These are phyloP conservation scores for Penicillium paneum DNA, from an alignment of 2,329 filamentous ascomycete species.

Conservation along the genomic window DNA sequence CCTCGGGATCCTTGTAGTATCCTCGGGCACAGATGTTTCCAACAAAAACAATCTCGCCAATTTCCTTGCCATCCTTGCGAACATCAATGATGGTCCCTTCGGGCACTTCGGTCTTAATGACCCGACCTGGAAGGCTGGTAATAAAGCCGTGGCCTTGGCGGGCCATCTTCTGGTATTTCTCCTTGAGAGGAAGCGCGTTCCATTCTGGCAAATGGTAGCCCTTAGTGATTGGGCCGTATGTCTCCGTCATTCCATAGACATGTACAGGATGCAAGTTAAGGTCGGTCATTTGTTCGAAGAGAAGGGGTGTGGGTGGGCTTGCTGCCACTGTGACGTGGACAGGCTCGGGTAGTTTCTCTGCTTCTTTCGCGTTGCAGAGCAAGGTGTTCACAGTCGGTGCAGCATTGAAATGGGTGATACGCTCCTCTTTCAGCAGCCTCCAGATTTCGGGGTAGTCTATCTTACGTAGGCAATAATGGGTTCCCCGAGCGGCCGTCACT, in stretches of 20 bases:
- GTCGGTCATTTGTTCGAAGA: slow-evolving; percentile 88
- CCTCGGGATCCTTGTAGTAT: slow-evolving; percentile 86
- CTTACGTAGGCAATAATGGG: slow-evolving; percentile 90
- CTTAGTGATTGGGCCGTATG: slow-evolving; percentile 93
- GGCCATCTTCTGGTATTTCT: slow-evolving; percentile 87
- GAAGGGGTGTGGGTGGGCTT: slow-evolving; percentile 79
- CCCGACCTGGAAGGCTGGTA: slow-evolving; percentile 72
- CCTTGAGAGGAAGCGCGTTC: slow-evolving; percentile 68
- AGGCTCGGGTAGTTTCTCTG: slow-evolving; percentile 63
- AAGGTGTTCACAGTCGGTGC: slow-evolving; percentile 96
- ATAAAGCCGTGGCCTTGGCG: slow-evolving; percentile 91
- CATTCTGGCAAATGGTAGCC: slow-evolving; percentile 84
- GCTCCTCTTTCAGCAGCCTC: slow-evolving; percentile 78
- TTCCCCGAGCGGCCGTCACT: slow-evolving; percentile 88
- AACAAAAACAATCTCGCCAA: slow-evolving; percentile 78
- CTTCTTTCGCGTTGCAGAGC: slow-evolving; percentile 75
- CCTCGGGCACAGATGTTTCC: slow-evolving; percentile 91
- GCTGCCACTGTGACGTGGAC: slow-evolving; percentile 91
- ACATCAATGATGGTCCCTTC: slow-evolving; percentile 67
- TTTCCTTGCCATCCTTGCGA: slow-evolving; percentile 66
- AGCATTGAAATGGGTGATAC: slow-evolving; percentile 91
- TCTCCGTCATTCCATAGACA: slow-evolving; percentile 84
- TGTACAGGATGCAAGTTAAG: slow-evolving; percentile 89
- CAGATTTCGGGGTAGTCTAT: slow-evolving; percentile 94
- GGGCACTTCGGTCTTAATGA: slow-evolving; percentile 75